Evolutionary conservation across 2,329 filamentous ascomycete genomes (phyloP).

Genomic region (Harringtonia aguacate): DNA sequence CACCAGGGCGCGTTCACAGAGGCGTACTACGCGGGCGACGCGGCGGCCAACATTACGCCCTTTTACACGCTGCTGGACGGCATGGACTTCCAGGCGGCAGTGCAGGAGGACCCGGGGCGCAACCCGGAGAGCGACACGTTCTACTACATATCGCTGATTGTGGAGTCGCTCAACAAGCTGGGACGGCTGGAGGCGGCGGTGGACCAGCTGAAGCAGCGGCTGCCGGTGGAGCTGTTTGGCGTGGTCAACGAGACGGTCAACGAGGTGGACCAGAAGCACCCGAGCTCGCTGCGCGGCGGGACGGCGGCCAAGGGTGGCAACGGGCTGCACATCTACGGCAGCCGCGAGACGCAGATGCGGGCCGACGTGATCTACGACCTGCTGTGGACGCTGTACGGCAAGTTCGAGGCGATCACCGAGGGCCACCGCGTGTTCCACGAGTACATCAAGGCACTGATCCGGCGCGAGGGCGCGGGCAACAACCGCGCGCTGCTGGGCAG

Average conservation of each 20-base stretch:
- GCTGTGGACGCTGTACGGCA: constrained; percentile 84
- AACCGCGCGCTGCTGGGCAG: constrained; percentile 63
- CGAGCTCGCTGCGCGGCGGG: constrained; percentile 51
- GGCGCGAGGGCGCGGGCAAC: constrained; percentile 62
- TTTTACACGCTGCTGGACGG: constrained; percentile 50
- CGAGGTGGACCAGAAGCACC: constrained; percentile 86
- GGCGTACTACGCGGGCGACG: not conserved
- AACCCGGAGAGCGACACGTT: constrained; percentile 96
- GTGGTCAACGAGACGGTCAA: constrained; percentile 93
- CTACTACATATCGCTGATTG: constrained; percentile 76
- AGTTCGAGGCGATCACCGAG: constrained; percentile 95
- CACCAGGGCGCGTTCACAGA: constrained; percentile 36
- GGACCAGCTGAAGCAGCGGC: constrained; percentile 80
- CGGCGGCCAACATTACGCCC: constrained; percentile 27
- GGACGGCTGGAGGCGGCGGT: constrained; percentile 77
- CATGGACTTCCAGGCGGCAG: constrained; percentile 47
- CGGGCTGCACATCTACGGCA: constrained; percentile 48
- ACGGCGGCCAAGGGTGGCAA: not conserved
- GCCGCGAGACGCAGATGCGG: constrained; percentile 63
- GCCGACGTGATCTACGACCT: constrained; percentile 85
- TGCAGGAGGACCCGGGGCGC: constrained; percentile 79
- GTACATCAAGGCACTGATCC: constrained; percentile 75
- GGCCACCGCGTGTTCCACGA: constrained; percentile 91
- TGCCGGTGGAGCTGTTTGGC: constrained; percentile 87
- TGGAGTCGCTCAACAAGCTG: constrained; percentile 85